phyloP scores from a whole-genome alignment of 208 protist genomes.

The Wallacemonas sp. region DNA sequence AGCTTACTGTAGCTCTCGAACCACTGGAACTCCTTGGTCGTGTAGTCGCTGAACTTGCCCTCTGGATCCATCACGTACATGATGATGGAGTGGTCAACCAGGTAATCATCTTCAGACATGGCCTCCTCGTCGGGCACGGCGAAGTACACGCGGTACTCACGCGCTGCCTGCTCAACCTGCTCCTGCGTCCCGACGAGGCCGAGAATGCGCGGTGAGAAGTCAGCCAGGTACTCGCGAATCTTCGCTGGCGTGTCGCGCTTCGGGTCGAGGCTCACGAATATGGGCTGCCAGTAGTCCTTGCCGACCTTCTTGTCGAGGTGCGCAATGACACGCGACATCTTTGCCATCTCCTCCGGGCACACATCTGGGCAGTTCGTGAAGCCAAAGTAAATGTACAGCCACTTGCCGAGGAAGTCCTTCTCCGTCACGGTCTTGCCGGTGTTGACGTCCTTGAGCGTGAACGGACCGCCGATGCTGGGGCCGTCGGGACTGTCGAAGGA shows the following conservation, averaged over 20 bases:
- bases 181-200: conserved; percentile 90
- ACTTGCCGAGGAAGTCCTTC: conserved; percentile 89
- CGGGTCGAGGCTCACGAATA: conserved; percentile 96
- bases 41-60: conserved; percentile 90
- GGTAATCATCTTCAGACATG: conserved; percentile 91
- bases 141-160: conserved; percentile 94
- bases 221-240: conserved; percentile 85
- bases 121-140: conserved; percentile 70
- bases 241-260: conserved; percentile 82
- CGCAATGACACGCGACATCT: conserved; percentile 86
- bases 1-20: conserved; percentile 87
- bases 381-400: conserved; percentile 96
- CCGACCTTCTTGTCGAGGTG: conserved; percentile 80
- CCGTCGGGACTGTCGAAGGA: conserved; percentile 68
- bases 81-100: conserved; percentile 96
- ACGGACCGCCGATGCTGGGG: conserved; percentile 78
- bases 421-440: conserved; percentile 69
- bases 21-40: conserved; percentile 87
- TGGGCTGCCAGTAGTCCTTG: conserved; percentile 81
- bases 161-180: conserved; percentile 75
- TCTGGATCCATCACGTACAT: conserved; percentile 92
- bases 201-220: conserved; percentile 91
- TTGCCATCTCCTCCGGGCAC: conserved; percentile 95
- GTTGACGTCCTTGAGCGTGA: conserved; percentile 56
- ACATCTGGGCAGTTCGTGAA: conserved; percentile 97